These are phyloP conservation scores for Ogataea sp. DNA, from an alignment of 805 yeast genomes.

Conservation along the genomic window DNA sequence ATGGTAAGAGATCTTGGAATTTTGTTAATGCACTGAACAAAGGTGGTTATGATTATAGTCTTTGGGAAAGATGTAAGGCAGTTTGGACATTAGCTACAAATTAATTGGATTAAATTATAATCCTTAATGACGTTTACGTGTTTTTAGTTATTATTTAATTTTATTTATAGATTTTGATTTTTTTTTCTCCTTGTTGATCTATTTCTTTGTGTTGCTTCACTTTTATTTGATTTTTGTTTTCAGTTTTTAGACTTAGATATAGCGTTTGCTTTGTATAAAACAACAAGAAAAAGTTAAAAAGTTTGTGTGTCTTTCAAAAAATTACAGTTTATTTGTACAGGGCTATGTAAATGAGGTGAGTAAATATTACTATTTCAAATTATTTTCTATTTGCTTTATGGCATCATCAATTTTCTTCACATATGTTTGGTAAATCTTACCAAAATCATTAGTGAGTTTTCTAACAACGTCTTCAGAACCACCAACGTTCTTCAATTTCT, in stretches of 20 bases:
- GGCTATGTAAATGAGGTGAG: too few species aligned
- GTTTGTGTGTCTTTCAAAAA: too few species aligned
- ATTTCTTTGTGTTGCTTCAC: background rate
- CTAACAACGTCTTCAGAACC: conserved; percentile 48
- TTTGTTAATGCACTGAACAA: conserved; percentile 75
- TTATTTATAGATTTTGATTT: background rate
- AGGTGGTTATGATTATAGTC: conserved; percentile 73
- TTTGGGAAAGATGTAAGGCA: conserved; percentile 60
- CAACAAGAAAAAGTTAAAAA: too few species aligned
- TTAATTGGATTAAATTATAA: conserved; percentile 14
- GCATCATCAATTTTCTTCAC: too few species aligned
- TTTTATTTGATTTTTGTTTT: too few species aligned
- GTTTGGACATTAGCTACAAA: conserved; percentile 45
- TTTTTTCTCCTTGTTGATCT: background rate
- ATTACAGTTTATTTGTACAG: too few species aligned
- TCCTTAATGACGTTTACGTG: background rate
- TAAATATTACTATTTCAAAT: too few species aligned
- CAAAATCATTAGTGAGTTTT: conserved; percentile 52
- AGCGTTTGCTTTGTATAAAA: background rate
- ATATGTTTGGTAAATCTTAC: too few species aligned
- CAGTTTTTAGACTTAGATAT: background rate
- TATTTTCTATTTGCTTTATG: too few species aligned
- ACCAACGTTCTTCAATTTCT: conserved; percentile 36
- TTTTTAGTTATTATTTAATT: background rate
- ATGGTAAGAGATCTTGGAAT: conserved; percentile 78